Evolutionary conservation across 495 filamentous ascomycete species (phyloP), one percentile per base, ranked within the genome.

Genomic region (Tuber melanosporum): DNA sequence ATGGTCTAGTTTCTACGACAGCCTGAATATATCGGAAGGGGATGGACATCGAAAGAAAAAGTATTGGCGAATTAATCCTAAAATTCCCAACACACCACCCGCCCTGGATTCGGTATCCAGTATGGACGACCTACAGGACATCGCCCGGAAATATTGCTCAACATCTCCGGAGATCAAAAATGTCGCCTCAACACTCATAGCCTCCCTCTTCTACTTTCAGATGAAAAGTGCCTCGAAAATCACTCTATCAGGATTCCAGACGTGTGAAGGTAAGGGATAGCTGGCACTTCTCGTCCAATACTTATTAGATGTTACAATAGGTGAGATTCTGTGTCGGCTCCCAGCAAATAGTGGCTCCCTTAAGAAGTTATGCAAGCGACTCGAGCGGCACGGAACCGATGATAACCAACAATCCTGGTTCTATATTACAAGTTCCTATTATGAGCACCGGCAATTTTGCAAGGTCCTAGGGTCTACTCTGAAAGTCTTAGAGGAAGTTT

Each of bases 191-290:
- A 80, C 74, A 43, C 81, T 83, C 72, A 73, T 82, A 70, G 81
- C 81, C 47, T 82, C 81, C 42, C 81, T 83, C 44, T 83, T 83
- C 70, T 82, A 82, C 46, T 80, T 83, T 52, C 74, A 74, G 17
- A 62, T 81, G 15, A 79, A 81, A 26, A 39, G 57, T 49, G 57
- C 49, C 2, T 8, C n/a, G n/a, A 7, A 52, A 52, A 52, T 19
- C 22, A 0, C 6, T 9, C 49, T 0, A 20, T 2, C 14, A 49
- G 46, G 46, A 5, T 49, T 2, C 12, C 22, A 19, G 46, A 49
- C 2, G 1, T 52, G 49, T n/a, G 9, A 52, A n/a, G 49, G 49
- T 52, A 10, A 52, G 49, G 19, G 5, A 52, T 52, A n/a, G 10
- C 10, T 52, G 1, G 1, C 22, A n/a, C 12, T 49, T 52, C 6